phyloP scores from a whole-genome alignment of 2,329 filamentous ascomycete genomes.

The Apiospora saccharicola region DNA sequence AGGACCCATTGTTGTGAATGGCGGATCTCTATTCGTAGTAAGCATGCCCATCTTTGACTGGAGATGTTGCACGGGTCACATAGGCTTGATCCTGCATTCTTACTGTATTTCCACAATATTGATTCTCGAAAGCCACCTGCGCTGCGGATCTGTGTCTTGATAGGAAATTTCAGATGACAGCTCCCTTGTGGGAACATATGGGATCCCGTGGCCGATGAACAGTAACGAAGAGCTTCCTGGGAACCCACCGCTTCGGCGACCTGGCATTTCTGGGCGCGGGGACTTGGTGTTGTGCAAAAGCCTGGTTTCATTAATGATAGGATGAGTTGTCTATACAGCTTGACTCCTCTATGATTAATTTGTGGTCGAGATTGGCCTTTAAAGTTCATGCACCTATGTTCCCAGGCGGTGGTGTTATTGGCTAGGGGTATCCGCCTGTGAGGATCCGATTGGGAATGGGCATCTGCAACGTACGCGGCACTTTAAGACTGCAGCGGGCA shows the following conservation, averaged over 20 bases:
- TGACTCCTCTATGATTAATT: too few relatives aligned
- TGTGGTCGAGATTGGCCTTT: too few relatives aligned
- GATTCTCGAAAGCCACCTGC: neutral
- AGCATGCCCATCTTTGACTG: neutral
- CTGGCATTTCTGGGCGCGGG: neutral
- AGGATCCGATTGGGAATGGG: too few relatives aligned
- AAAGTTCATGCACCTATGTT: too few relatives aligned
- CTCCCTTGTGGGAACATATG: neutral
- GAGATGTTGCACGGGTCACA: too few relatives aligned
- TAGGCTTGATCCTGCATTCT: neutral
- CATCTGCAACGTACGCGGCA: too few relatives aligned
- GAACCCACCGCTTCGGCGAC: slow-evolving; percentile 3
- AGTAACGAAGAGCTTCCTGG: neutral
- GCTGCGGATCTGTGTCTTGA: neutral
- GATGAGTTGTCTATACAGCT: too few relatives aligned
- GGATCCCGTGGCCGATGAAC: neutral
- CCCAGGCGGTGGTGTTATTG: too few relatives aligned
- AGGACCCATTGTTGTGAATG: neutral
- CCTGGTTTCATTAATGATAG: too few relatives aligned
- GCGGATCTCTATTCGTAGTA: neutral
- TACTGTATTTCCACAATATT: neutral
- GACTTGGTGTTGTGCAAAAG: neutral
- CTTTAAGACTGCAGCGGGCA: too few relatives aligned
- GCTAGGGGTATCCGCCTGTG: too few relatives aligned
- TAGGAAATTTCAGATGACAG: neutral